Base-by-base conservation (phyloP, 148 eudicot genomes). In the Diospyros lotus region DNA sequence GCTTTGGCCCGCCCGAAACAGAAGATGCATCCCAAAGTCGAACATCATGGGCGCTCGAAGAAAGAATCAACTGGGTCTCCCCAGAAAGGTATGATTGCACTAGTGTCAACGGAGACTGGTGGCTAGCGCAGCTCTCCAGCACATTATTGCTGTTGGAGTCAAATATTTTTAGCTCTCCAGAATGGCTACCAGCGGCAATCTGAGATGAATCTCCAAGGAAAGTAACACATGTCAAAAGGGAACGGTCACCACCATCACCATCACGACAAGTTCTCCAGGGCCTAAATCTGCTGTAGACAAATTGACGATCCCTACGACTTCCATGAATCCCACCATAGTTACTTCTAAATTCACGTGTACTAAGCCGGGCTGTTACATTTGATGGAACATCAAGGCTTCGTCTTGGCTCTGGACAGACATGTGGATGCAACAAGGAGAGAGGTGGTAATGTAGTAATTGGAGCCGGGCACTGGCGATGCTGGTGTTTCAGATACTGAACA, bases 391-490 rank as follows among this genome's bases (percentile, higher is more conserved):
- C 98, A 54, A 91, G 89, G 87, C 91, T 89, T 78, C 93, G 86
- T 73, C 74, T 85, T 61, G 97, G 91, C 81, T 93, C 98, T 4
- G 99, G 99, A 78, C 97, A 95, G 71, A 93, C 88, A 76, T 95
- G 99, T 42, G 99, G 93, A 55, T 95, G 97, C 81, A 89, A 77
- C 69, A 95, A 94, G 58, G 99, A 95, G 61, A 95, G 90, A 51
- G 99, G 94, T 45, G 99, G 99, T 62, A 95, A 84, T 64, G 99
- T 95, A 58, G 99, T 95, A 65, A 95, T 95, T 28, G 99, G 99
- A 80, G 94, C 97, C 67, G 99, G 93, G 78, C 99, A 95, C 77
- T 95, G 97, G 64, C 97, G 97, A 81, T 95, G 99, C 77, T 95
- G 99, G 79, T 95, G 96, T 83, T 95, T 95, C 77, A 95, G 79